Base-by-base conservation (phyloP, 2,329 filamentous ascomycete species). In the Scortechinia acanthostroma region DNA sequence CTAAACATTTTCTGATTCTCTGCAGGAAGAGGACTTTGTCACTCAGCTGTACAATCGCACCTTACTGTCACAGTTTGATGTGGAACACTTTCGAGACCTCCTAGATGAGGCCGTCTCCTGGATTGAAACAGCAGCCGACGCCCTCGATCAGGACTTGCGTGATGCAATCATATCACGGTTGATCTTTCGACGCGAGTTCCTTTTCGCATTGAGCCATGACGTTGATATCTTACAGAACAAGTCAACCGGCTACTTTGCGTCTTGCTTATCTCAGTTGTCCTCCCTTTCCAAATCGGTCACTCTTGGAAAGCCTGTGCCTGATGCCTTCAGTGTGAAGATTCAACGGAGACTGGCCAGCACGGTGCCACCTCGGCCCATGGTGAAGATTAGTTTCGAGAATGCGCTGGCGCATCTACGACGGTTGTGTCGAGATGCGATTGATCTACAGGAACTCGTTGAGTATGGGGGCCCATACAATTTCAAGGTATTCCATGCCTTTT, bases 271-370 rank as follows among this genome's bases (percentile, higher is more conserved):
- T 10, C 10, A 40, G 6, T 17, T 40, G 6, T 10, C 35, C 17
- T 40, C 35, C 6, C 6, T 40, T 6, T 13, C 10, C 6, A 17
- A 40, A 10, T 40, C 35, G 6, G 35, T 10, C 45, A 53, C 63
- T 1, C 62, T 91, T 2, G 86, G 80, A 0, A 80, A 73, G 43
- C 62, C 77, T 0, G 80, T 94, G 0, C 75, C 82, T 0, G 81
- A 83, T n/a, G 81, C 91, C 0, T 97, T 96, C 60, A 96, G 89
- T 54, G 79, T 80, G 20, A 95, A 95, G 58, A 75, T 97, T 28
- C 93, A 98, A 58, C 78, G 91, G n/a, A 86, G 86, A 50, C 72
- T 98, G 22, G 91, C 93, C 1, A 96, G 90, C 53, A 96, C 90
- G 1, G 91, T 96, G 55, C 93, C 93, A 3, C 93, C 93, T 4